phyloP scores from a whole-genome alignment of 2,329 filamentous ascomycete species.

The Curvularia hawaiiensis region DNA sequence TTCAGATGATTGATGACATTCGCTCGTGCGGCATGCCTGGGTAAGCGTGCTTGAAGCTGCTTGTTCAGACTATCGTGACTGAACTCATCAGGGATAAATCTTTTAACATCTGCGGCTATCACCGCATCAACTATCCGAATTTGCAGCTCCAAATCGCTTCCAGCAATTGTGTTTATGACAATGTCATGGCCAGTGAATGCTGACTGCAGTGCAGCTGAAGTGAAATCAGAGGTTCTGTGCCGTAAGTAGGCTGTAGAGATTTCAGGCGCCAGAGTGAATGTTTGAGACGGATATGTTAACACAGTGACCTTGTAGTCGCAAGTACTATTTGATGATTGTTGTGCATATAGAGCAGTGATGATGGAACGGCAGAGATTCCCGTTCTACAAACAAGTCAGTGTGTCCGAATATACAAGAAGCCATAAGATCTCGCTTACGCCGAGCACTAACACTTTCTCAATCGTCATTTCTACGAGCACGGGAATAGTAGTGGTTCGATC shows the following conservation, averaged over 20 bases:
- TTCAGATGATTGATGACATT: slow-evolving; percentile 40
- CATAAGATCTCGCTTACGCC: slow-evolving; percentile 23
- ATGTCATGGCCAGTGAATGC: slow-evolving; percentile 47
- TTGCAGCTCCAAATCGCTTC: slow-evolving; percentile 34
- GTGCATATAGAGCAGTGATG: slow-evolving; percentile 27
- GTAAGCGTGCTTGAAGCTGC: slow-evolving; percentile 36
- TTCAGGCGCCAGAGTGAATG: slow-evolving; percentile 24
- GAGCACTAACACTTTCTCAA: slow-evolving; percentile 32
- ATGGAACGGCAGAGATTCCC: slow-evolving; percentile 32
- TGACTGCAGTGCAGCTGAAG: slow-evolving; percentile 33
- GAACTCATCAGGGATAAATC: slow-evolving; percentile 52
- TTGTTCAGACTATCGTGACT: slow-evolving; percentile 44
- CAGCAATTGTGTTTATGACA: slow-evolving; percentile 42
- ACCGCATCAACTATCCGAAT: slow-evolving; percentile 48
- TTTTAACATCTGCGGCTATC: slow-evolving; percentile 46
- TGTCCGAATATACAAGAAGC: neutral
- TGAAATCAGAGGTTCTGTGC: slow-evolving; percentile 39
- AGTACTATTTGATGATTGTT: neutral
- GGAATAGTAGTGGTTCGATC: neutral
- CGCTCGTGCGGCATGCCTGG: slow-evolving; percentile 35
- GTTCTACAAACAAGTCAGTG: slow-evolving; percentile 28
- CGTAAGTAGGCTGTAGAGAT: slow-evolving; percentile 15
- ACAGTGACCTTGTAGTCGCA: slow-evolving; percentile 25
- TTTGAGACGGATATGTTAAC: slow-evolving; percentile 34
- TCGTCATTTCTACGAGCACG: slow-evolving; percentile 18